These are phyloP conservation scores for Podosphaera xanthii DNA, from an alignment of 2,329 filamentous ascomycete genomes.

Conservation along the genomic window DNA sequence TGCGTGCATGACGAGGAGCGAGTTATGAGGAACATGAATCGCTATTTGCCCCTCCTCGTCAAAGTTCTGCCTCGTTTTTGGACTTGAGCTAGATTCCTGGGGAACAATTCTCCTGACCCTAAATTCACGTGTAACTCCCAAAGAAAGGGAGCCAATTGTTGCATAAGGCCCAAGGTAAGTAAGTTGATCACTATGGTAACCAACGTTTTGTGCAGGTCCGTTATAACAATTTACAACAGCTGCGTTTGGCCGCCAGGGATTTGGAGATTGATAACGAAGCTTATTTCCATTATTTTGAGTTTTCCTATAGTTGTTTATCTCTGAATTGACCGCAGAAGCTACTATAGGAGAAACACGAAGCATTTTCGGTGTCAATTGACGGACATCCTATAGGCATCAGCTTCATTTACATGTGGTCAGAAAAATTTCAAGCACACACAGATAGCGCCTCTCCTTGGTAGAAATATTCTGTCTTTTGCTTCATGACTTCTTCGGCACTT, in stretches of 20 bases:
- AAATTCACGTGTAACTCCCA: constrained; percentile 86
- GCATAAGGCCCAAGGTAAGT: constrained; percentile 80
- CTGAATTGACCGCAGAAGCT: constrained; percentile 50
- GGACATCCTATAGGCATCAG: constrained; percentile 34
- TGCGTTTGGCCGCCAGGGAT: constrained; percentile 62
- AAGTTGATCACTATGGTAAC: constrained; percentile 79
- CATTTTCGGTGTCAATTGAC: constrained; percentile 54
- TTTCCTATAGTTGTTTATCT: constrained; percentile 49
- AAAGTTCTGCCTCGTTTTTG: constrained; percentile 20
- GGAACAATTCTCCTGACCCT: constrained; percentile 58
- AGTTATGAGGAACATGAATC: constrained; percentile 87
- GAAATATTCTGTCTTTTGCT: constrained; percentile 57
- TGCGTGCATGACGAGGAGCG: constrained; percentile 82
- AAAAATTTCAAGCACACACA: constrained; percentile 18
- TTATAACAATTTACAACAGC: constrained; percentile 90
- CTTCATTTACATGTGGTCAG: background rate
- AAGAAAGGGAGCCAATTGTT: constrained; percentile 70
- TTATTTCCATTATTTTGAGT: constrained; percentile 46
- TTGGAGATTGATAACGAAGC: constrained; percentile 52
- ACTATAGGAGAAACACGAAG: constrained; percentile 45
- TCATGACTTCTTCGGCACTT: constrained; percentile 40
- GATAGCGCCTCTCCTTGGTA: constrained; percentile 63
- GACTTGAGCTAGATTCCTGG: constrained; percentile 20
- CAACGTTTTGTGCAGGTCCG: constrained; percentile 60
- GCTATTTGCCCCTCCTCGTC: constrained; percentile 68